These are phyloP conservation scores for Phytophthora ohioensis DNA, from an alignment of 352 stramenopile genomes.

Conservation along the genomic window DNA sequence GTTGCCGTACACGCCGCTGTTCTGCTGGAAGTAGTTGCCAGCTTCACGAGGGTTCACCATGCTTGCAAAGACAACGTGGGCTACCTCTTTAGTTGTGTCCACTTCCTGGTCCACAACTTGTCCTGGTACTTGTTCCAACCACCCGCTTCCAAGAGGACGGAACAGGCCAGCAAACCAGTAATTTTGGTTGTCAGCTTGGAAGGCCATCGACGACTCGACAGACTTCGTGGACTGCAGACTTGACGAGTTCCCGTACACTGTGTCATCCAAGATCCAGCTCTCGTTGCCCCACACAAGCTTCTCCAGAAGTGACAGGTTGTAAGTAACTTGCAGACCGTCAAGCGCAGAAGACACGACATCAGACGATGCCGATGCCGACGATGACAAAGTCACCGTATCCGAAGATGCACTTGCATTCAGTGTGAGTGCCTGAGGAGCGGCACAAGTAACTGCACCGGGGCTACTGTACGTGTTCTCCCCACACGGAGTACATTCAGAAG, in stretches of 20 bases:
- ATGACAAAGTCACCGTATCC: constrained; percentile 18
- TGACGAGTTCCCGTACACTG: constrained; percentile 43
- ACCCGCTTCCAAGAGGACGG: constrained; percentile 61
- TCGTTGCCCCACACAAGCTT: constrained; percentile 75
- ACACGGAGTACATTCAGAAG: constrained; percentile 59
- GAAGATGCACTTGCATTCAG: constrained; percentile 46
- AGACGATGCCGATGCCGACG: constrained; percentile 36
- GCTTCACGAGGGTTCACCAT: constrained; percentile 72
- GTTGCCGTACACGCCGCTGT: constrained; percentile 70
- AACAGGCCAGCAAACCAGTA: constrained; percentile 70
- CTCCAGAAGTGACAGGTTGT: constrained; percentile 81
- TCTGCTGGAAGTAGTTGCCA: constrained; percentile 71
- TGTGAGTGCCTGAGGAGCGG: constrained; percentile 53
- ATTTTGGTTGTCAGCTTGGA: constrained; percentile 59
- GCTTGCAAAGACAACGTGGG: constrained; percentile 65
- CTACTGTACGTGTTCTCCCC: constrained; percentile 73
- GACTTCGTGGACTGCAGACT: constrained; percentile 45
- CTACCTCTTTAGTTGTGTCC: constrained; percentile 49
- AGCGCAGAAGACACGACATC: constrained; percentile 35
- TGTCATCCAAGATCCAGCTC: constrained; percentile 59
- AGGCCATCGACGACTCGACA: constrained; percentile 52
- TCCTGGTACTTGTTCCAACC: constrained; percentile 58
- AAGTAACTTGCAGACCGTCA: constrained; percentile 52
- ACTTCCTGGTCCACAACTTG: constrained; percentile 71
- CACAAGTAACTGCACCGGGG: constrained; percentile 48